Conservation (phyloP, 257 asterid species). For the Solanum acaule region DNA sequence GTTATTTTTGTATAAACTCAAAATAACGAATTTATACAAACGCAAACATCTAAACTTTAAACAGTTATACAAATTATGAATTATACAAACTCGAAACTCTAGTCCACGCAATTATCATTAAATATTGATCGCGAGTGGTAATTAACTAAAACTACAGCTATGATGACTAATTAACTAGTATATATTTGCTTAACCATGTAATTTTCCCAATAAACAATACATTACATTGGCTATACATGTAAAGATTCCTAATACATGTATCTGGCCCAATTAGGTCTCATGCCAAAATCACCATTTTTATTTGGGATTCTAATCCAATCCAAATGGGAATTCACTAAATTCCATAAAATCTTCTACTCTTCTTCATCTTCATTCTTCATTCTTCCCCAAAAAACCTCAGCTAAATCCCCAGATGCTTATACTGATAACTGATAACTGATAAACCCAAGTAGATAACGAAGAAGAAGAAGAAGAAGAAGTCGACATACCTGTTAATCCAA, state of each 20-base stretch:
- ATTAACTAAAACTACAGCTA: too few species aligned
- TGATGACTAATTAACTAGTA: too few species aligned
- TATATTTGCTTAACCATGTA: too few species aligned
- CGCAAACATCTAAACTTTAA: too few species aligned
- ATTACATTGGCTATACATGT: too few species aligned
- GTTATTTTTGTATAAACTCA: too few species aligned
- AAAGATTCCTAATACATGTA: not conserved
- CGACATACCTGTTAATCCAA: not conserved
- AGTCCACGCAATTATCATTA: too few species aligned
- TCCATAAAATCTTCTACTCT: not conserved
- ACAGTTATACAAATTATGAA: too few species aligned
- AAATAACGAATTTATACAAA: too few species aligned
- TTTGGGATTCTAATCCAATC: not conserved
- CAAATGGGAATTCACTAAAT: not conserved
- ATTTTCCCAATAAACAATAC: too few species aligned
- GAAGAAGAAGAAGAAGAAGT: not conserved
- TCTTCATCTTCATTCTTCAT: not conserved
- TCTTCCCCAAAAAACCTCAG: not conserved
- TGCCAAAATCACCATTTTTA: not conserved
- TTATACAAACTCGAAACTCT: too few species aligned
- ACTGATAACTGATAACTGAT: not conserved
- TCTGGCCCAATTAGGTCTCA: not conserved
- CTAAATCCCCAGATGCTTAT: not conserved
- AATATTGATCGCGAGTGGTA: too few species aligned
- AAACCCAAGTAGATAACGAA: not conserved